Percentiles rank a stretch among this genome's conserved stretches.
These are phyloP conservation scores for Pseudogymnoascus sp. DNA, from an alignment of 2,329 filamentous ascomycete species.

Conservation along the genomic window DNA sequence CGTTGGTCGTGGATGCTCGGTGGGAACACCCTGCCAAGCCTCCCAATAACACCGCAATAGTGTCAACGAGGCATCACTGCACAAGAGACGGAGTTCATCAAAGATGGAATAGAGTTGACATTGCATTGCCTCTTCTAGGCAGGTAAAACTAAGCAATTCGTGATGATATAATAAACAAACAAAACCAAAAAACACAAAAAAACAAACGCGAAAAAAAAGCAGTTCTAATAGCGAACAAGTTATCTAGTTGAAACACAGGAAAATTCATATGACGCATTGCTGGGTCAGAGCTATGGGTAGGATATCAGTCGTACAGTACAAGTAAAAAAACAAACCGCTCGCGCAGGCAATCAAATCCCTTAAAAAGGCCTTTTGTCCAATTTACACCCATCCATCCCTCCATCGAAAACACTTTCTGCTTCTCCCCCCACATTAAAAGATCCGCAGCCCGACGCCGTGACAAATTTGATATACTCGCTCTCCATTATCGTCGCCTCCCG, in stretches of 20 bases:
- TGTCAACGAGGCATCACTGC: neutral
- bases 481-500: neutral
- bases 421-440: neutral
- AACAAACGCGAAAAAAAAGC: neutral
- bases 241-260: conserved; percentile 4
- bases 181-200: neutral
- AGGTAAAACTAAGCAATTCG: neutral
- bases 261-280: conserved; percentile 8
- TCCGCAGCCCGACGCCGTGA: neutral
- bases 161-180: conserved; percentile 7
- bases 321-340: conserved; percentile 3
- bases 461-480: neutral
- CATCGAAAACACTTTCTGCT: neutral
- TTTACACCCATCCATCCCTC: neutral
- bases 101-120: neutral
- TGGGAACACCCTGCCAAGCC: neutral
- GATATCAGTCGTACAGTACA: conserved; percentile 10
- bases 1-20: neutral
- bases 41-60: neutral
- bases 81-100: neutral
- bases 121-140: conserved; percentile 7
- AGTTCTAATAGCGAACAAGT: neutral
- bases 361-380: neutral
- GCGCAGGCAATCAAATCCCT: neutral
- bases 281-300: conserved; percentile 1